These are phyloP conservation scores for Hypoxylon lenormandii DNA, from an alignment of 495 filamentous ascomycete species.

Conservation along the genomic window DNA sequence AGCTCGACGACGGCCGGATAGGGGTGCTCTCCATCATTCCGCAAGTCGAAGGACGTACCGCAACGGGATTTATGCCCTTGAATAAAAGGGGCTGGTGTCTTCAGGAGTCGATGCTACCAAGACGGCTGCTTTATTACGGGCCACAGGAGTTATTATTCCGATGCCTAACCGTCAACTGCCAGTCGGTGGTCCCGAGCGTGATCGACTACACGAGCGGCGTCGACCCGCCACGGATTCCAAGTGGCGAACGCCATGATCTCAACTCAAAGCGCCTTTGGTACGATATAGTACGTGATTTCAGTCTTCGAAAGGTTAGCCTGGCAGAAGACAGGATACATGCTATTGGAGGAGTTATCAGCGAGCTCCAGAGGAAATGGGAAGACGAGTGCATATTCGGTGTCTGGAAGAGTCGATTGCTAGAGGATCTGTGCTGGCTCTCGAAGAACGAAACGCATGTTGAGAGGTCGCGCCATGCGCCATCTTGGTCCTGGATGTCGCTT, in stretches of 20 bases:
- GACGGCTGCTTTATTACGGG: conserved; percentile 6
- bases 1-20: background rate
- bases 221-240: conserved; percentile 10
- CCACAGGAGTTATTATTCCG: conserved; percentile 17
- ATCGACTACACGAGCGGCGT: conserved; percentile 8
- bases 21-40: conserved; percentile 2
- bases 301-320: background rate
- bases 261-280: background rate
- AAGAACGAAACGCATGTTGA: background rate
- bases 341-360: background rate
- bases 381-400: conserved; percentile 4
- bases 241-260: background rate
- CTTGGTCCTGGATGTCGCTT: conserved; percentile 21
- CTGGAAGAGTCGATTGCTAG: conserved; percentile 10
- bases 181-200: background rate
- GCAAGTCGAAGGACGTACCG: background rate
- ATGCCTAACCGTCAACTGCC: conserved; percentile 12
- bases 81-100: conserved; percentile 14
- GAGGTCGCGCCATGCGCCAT: background rate
- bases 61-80: background rate
- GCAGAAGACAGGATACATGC: conserved; percentile 8
- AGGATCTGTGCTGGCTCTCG: background rate
- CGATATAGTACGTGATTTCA: conserved; percentile 5
- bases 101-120: conserved; percentile 7
- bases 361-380: conserved; percentile 5